These are phyloP conservation scores for Castanopsis chinensis DNA, from an alignment of 306 rosid genomes.

Conservation along the genomic window DNA sequence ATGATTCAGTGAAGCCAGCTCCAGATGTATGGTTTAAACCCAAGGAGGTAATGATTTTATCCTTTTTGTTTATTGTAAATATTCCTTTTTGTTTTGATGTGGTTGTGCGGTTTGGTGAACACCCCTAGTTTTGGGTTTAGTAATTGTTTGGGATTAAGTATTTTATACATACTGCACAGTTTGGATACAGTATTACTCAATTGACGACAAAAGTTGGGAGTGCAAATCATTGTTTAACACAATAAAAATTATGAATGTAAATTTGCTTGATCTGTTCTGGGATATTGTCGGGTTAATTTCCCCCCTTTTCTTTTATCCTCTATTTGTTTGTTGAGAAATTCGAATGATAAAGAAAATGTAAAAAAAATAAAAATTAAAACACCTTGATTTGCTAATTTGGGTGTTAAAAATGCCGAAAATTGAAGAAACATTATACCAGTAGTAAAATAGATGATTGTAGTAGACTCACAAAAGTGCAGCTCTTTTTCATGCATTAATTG, in stretches of 20 bases:
- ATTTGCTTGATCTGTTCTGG: background rate
- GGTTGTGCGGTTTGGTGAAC: too few relatives aligned
- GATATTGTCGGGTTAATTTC: background rate
- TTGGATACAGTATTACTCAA: background rate
- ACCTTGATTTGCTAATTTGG: background rate
- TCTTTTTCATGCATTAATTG: background rate
- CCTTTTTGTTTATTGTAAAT: conserved; percentile 13
- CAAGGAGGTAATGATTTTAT: conserved; percentile 48
- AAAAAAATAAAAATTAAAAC: background rate
- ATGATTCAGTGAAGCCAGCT: conserved; percentile 44
- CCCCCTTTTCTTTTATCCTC: background rate
- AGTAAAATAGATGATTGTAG: background rate
- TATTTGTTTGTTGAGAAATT: background rate
- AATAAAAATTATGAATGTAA: background rate
- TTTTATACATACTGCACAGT: background rate
- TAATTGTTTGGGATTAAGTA: background rate
- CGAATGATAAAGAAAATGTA: background rate
- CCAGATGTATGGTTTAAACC: conserved; percentile 98
- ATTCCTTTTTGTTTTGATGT: background rate
- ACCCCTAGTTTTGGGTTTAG: too few relatives aligned
- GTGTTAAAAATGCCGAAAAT: background rate
- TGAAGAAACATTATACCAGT: background rate
- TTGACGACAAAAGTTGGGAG: background rate
- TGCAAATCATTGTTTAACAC: background rate
- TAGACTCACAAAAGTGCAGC: background rate